Conservation (phyloP, 2,329 filamentous ascomycete species). For the Rutstroemia sydowiana region DNA sequence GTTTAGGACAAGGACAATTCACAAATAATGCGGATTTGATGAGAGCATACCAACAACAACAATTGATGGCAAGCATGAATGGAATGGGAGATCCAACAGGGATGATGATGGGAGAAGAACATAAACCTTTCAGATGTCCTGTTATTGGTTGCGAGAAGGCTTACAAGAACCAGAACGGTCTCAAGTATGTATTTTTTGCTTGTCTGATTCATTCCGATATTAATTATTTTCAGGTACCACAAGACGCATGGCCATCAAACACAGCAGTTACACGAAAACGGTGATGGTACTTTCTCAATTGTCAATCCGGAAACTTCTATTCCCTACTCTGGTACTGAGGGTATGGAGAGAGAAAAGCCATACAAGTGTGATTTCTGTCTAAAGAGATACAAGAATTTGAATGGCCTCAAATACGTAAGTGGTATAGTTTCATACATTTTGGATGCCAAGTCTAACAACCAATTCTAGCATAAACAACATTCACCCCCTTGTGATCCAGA, state of each 20-base stretch:
- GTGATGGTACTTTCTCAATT: conserved; percentile 95
- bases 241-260: conserved; percentile 89
- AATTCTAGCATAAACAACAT: conserved; percentile 61
- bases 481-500: conserved; percentile 88
- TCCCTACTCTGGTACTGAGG: conserved; percentile 89
- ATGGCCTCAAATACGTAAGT: conserved; percentile 88
- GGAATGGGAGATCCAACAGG: conserved; percentile 29
- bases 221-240: conserved; percentile 46
- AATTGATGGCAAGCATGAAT: conserved; percentile 37
- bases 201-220: conserved; percentile 7
- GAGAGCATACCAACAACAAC: conserved; percentile 55
- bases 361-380: conserved; percentile 96
- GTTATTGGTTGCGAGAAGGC: conserved; percentile 98
- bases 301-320: conserved; percentile 92
- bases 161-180: conserved; percentile 98
- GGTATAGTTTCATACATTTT: not conserved
- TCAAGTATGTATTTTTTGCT: conserved; percentile 62
- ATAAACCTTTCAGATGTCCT: conserved; percentile 95
- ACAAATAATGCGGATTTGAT: conserved; percentile 58
- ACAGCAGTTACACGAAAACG: conserved; percentile 92
- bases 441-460: conserved; percentile 30
- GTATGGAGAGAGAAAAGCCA: conserved; percentile 99
- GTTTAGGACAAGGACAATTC: conserved; percentile 62
- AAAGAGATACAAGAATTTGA: conserved; percentile 98
- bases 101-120: conserved; percentile 69